phyloP scores from a whole-genome alignment of 2,329 filamentous ascomycete species.

The Arthrobotrys sphaeroides region DNA sequence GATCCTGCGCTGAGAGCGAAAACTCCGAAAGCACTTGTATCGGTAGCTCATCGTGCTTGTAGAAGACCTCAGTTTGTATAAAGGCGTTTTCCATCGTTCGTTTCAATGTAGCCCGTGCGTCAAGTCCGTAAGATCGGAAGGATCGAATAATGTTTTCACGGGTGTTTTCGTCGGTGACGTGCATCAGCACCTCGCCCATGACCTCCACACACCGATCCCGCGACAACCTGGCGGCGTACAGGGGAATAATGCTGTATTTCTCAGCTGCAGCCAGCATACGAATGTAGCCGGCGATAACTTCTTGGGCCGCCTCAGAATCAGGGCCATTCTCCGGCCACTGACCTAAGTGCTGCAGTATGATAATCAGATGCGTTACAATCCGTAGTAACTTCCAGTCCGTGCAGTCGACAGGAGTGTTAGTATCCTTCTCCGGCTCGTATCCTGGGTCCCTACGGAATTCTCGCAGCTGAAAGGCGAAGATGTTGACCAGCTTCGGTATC shows the following conservation, averaged over 20 bases:
- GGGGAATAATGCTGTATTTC: constrained; percentile 80
- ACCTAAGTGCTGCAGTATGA: constrained; percentile 72
- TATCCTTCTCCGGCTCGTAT: constrained; percentile 62
- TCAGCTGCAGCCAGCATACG: constrained; percentile 77
- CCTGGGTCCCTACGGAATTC: constrained; percentile 66
- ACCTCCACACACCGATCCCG: constrained; percentile 73
- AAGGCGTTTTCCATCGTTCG: constrained; percentile 68
- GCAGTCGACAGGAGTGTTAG: constrained; percentile 60
- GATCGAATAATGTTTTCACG: constrained; percentile 76
- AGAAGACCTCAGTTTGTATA: constrained; percentile 59
- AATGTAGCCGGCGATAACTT: constrained; percentile 82
- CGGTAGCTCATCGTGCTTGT: constrained; percentile 57
- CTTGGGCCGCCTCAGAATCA: constrained; percentile 67
- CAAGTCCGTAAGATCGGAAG: constrained; percentile 77
- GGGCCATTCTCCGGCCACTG: constrained; percentile 62
- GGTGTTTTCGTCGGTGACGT: constrained; percentile 73
- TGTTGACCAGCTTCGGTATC: constrained; percentile 55
- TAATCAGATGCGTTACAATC: constrained; percentile 74
- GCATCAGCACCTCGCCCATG: constrained; percentile 79
- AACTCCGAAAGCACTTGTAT: constrained; percentile 64
- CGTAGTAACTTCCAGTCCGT: constrained; percentile 65
- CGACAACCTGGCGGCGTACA: constrained; percentile 84
- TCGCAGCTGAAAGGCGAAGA: constrained; percentile 55
- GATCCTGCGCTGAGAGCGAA: constrained; percentile 72
- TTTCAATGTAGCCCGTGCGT: constrained; percentile 77